A percentile compares a stretch with the other conserved stretches of the same genome.
These are phyloP conservation scores for Lupinus albus DNA, from an alignment of 306 rosid species.

Conservation along the genomic window DNA sequence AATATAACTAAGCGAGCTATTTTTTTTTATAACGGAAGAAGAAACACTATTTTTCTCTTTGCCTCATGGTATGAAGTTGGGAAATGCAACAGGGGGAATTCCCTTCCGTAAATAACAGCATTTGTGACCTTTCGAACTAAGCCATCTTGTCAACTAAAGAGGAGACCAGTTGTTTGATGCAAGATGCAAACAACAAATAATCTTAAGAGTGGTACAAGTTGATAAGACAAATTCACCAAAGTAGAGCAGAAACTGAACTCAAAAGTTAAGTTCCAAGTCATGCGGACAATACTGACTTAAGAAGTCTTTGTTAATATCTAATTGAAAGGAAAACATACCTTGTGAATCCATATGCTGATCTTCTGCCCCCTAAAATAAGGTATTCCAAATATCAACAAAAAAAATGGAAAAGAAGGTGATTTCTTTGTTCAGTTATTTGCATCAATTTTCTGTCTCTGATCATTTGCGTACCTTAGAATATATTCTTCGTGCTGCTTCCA, in stretches of 20 bases:
- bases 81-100: neutral
- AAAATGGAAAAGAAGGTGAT: neutral
- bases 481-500: constrained; percentile 81
- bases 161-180: neutral
- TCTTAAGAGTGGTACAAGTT: neutral
- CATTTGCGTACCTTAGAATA: constrained; percentile 71
- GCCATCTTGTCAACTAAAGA: neutral
- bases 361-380: constrained; percentile 67
- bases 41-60: constrained; percentile 2
- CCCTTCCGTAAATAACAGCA: neutral
- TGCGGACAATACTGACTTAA: constrained; percentile 6
- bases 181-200: neutral
- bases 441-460: constrained; percentile 25
- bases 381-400: constrained; percentile 43
- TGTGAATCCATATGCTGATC: constrained; percentile 60
- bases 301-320: neutral
- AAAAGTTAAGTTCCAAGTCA: neutral
- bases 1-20: neutral
- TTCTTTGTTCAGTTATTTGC: constrained; percentile 26
- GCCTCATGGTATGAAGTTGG: constrained; percentile 23
- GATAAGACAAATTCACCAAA: constrained; percentile 12
- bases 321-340: constrained; percentile 57
- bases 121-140: neutral
- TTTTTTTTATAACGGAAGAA: neutral
- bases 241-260: neutral